Evolutionary conservation across 1,139 yeast species (phyloP).

Genomic region (Saccharomyces hybrid): DNA sequence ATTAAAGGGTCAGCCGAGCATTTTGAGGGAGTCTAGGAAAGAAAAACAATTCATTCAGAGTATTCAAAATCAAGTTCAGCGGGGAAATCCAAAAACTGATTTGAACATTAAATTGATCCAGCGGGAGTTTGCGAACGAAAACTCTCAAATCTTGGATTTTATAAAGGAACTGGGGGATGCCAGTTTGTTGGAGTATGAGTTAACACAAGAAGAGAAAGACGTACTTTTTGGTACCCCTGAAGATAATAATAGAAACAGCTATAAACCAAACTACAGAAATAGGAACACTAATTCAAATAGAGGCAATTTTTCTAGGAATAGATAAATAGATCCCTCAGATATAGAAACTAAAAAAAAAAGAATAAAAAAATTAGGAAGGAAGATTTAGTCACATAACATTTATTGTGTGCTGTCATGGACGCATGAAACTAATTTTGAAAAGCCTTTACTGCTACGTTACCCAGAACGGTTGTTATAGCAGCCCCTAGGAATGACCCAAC

Average conservation of each 20-base stretch:
- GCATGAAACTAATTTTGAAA: not conserved
- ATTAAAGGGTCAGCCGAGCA: conserved; percentile 14
- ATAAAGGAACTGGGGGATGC: conserved; percentile 31
- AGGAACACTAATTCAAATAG: conserved; percentile 3
- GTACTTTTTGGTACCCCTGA: conserved; percentile 22
- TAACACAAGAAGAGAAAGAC: conserved; percentile 27
- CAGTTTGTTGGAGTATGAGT: conserved; percentile 24
- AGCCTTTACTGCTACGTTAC: conserved; percentile 14
- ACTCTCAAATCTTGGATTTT: conserved; percentile 24
- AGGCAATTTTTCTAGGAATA: conserved; percentile 1
- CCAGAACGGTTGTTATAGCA: conserved; percentile 17
- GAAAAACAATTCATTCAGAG: conserved; percentile 29
- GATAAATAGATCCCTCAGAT: not conserved
- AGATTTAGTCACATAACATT: no score
- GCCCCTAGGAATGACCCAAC: conserved; percentile 29
- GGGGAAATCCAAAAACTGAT: conserved; percentile 24
- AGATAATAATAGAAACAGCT: conserved; percentile 5
- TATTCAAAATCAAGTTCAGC: conserved; percentile 28
- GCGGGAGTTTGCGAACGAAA: conserved; percentile 29
- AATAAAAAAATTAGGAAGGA: not conserved
- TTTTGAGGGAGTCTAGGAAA: conserved; percentile 24
- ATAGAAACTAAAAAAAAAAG: conserved; percentile 1
- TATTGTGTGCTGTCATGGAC: not conserved
- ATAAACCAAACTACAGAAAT: not conserved
- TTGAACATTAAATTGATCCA: conserved; percentile 27